Conservation (phyloP, 371 early-diverging fungal species). For the Dinochytrium kinnereticum region DNA sequence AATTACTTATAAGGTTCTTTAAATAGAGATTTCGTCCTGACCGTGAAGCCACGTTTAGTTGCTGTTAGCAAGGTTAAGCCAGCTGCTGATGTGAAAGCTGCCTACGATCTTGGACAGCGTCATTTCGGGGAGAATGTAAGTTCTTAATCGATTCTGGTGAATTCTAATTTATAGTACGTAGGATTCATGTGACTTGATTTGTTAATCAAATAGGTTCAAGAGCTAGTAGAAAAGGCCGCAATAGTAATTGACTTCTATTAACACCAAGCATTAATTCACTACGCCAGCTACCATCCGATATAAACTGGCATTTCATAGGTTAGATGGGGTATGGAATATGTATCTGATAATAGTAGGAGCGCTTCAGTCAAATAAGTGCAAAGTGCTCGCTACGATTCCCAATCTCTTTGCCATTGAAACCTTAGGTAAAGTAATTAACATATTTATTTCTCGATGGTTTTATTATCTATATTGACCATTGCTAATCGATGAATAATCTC, state of each 20-base stretch:
- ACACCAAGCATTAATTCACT: not conserved
- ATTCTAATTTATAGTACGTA: too few species aligned
- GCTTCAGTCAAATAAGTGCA: slow-evolving; percentile 95
- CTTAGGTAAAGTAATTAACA: slow-evolving; percentile 70
- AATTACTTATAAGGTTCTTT: not conserved
- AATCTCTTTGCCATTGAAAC: slow-evolving; percentile 92
- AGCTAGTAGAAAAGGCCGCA: slow-evolving; percentile 87
- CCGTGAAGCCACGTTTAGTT: slow-evolving; percentile 66
- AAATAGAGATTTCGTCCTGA: not conserved
- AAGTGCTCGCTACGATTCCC: slow-evolving; percentile 81
- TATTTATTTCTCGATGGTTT: not conserved
- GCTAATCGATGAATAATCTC: not conserved
- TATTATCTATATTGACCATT: not conserved
- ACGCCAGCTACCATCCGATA: slow-evolving; percentile 52
- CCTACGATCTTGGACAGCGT: slow-evolving; percentile 81
- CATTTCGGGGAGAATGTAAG: slow-evolving; percentile 97
- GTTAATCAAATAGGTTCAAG: slow-evolving; percentile 71
- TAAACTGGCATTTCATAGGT: slow-evolving; percentile 96
- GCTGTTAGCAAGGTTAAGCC: slow-evolving; percentile 95
- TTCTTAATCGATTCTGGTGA: too few species aligned
- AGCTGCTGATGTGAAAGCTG: slow-evolving; percentile 72
- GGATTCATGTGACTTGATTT: not conserved
- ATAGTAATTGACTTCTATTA: slow-evolving; percentile 47
- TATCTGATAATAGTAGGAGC: slow-evolving; percentile 39
- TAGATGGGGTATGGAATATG: not conserved